Percentiles rank a stretch among this genome's conserved stretches.
Conservation (phyloP, 2,329 filamentous ascomycete genomes). For the Fusarium poae region DNA sequence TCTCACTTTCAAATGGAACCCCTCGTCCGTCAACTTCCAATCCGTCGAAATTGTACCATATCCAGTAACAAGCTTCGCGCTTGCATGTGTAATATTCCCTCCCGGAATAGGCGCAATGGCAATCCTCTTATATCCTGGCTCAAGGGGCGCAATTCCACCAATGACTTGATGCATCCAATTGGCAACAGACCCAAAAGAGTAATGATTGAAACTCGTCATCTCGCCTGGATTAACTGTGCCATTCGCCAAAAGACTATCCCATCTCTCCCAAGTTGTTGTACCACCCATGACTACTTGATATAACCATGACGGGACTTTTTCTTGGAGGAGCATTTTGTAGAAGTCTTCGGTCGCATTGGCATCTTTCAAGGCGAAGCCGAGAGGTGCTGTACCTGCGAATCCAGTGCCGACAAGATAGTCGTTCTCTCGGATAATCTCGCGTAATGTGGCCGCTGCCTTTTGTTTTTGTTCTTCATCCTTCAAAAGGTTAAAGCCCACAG, state of each 20-base stretch:
- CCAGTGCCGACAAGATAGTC: conserved; percentile 58
- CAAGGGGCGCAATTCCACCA: not conserved
- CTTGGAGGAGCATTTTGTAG: conserved; percentile 56
- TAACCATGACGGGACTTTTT: conserved; percentile 54
- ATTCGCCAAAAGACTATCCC: conserved; percentile 56
- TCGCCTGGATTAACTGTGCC: conserved; percentile 55
- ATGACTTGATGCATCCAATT: conserved; percentile 25
- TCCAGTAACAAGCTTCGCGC: not conserved
- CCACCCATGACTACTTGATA: conserved; percentile 57
- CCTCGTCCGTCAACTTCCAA: not conserved
- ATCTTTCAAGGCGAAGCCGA: conserved; percentile 9
- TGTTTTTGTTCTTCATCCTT: conserved; percentile 28
- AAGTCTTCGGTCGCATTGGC: conserved; percentile 8
- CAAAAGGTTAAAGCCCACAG: conserved; percentile 56
- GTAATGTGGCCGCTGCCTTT: conserved; percentile 46
- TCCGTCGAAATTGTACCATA: not conserved
- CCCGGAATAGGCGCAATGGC: not conserved
- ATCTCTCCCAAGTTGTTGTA: conserved; percentile 60
- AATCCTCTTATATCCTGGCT: not conserved
- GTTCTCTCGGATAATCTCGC: conserved; percentile 51
- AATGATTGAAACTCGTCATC: conserved; percentile 60
- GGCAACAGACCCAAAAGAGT: conserved; percentile 56
- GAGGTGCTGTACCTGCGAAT: conserved; percentile 50
- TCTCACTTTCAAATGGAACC: not conserved
- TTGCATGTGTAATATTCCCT: not conserved